Percentiles rank a stretch among this genome's conserved stretches.
Conservation (phyloP, 495 filamentous ascomycete species). For the Aspergillus affinis region DNA sequence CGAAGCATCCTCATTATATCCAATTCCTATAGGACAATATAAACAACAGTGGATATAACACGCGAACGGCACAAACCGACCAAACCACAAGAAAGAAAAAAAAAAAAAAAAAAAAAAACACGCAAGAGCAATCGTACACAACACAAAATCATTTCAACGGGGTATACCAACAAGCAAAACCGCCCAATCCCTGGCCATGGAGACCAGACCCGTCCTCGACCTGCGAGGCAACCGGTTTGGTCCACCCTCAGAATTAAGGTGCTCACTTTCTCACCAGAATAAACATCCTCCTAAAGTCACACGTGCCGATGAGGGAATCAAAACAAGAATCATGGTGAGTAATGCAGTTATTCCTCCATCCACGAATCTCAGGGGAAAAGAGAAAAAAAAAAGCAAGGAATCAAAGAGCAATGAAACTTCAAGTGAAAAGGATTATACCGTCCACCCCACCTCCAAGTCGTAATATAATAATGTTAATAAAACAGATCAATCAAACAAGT, state of each 20-base stretch:
- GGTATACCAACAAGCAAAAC: conserved; percentile 13
- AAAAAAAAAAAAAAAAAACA: conserved; percentile 8
- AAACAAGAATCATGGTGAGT: conserved; percentile 10
- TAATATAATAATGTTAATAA: neutral
- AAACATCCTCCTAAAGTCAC: conserved; percentile 4
- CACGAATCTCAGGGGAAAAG: conserved; percentile 24
- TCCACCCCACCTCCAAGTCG: neutral
- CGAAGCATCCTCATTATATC: neutral
- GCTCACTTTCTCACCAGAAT: conserved; percentile 10
- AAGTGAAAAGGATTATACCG: neutral
- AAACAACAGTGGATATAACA: neutral
- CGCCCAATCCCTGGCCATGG: conserved; percentile 7
- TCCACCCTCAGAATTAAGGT: conserved; percentile 3
- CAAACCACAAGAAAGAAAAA: conserved; percentile 1
- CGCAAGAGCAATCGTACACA: neutral
- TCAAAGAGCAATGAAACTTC: conserved; percentile 8
- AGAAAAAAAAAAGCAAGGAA: conserved; percentile 20
- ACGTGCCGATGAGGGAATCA: conserved; percentile 1
- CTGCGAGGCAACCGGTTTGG: neutral
- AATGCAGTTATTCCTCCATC: neutral
- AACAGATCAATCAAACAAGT: conserved; percentile 4
- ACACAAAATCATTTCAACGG: conserved; percentile 10
- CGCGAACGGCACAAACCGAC: neutral
- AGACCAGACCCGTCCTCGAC: conserved; percentile 6
- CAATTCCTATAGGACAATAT: neutral